Conservation (phyloP, 1,284 basidiomycete species). For the Rhizoctonia solani region DNA sequence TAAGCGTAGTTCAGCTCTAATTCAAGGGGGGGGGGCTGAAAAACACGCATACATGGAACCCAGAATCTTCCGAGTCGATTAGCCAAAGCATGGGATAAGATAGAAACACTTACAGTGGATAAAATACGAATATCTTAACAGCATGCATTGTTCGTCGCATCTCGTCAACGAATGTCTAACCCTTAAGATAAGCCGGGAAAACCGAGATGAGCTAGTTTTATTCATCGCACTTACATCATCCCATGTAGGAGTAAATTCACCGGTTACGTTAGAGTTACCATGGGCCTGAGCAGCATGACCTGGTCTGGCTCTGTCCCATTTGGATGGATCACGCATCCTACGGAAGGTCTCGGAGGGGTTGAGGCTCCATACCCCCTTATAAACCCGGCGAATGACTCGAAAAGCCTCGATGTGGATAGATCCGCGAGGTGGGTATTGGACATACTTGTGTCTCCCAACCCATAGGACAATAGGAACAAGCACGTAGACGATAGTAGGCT, state of each 20-base stretch:
- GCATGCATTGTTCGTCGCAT: constrained; percentile 52
- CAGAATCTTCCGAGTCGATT: not conserved
- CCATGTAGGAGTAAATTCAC: not conserved
- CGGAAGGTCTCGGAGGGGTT: constrained; percentile 43
- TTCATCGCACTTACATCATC: not conserved
- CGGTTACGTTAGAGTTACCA: not conserved
- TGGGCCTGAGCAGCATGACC: constrained; percentile 1
- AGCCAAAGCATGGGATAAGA: not conserved
- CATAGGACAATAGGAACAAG: constrained; percentile 48
- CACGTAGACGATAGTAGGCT: constrained; percentile 43
- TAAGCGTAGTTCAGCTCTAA: too few species aligned
- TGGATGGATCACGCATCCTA: constrained; percentile 43
- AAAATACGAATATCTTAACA: constrained; percentile 48
- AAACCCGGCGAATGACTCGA: constrained; percentile 42
- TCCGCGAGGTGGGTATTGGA: constrained; percentile 49
- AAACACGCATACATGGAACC: not conserved
- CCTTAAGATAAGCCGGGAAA: too few species aligned
- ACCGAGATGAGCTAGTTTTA: not conserved
- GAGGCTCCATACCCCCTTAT: constrained; percentile 43
- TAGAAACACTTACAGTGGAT: not conserved
- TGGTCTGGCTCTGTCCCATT: constrained; percentile 47
- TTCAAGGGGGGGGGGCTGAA: too few species aligned
- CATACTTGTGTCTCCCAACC: constrained; percentile 48
- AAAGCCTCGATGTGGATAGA: constrained; percentile 44
- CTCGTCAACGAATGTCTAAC: constrained; percentile 47